Percentiles rank a stretch among this genome's conserved stretches.
Conservation (phyloP, 805 yeast genomes). For the Nematodospora valgi region DNA sequence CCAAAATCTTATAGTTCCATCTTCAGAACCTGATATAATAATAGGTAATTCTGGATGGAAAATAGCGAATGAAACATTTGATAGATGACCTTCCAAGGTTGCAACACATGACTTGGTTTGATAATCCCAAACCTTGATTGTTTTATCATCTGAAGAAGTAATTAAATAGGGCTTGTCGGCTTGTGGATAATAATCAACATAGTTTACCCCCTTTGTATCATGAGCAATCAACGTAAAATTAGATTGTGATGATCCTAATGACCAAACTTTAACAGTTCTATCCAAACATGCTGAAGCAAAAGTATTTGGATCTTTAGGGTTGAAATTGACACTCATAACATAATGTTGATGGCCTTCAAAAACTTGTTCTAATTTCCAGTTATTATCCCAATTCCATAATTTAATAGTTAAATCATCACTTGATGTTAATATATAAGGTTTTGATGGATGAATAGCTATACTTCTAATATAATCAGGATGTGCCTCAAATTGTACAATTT, state of each 20-base stretch:
- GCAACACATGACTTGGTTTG: slow-evolving; percentile 97
- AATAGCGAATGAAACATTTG: slow-evolving; percentile 94
- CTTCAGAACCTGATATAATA: slow-evolving; percentile 95
- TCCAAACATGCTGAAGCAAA: slow-evolving; percentile 97
- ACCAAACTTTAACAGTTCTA: slow-evolving; percentile 96
- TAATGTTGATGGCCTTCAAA: slow-evolving; percentile 96
- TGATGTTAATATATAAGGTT: slow-evolving; percentile 83
- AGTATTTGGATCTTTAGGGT: slow-evolving; percentile 96
- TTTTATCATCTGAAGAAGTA: slow-evolving; percentile 86
- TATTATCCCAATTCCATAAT: slow-evolving; percentile 96
- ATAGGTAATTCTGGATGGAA: slow-evolving; percentile 98
- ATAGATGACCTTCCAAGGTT: slow-evolving; percentile 86
- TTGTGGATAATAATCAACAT: slow-evolving; percentile 94
- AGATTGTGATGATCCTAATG: slow-evolving; percentile 80
- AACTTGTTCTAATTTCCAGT: slow-evolving; percentile 85
- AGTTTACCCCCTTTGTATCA: slow-evolving; percentile 91
- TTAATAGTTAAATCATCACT: slow-evolving; percentile 90
- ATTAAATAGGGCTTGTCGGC: slow-evolving; percentile 95
- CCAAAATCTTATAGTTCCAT: slow-evolving; percentile 93
- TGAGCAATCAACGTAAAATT: slow-evolving; percentile 91
- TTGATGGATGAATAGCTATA: slow-evolving; percentile 90
- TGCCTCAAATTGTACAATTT: slow-evolving; percentile 92
- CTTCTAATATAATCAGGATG: slow-evolving; percentile 96
- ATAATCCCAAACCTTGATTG: slow-evolving; percentile 92
- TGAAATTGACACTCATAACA: slow-evolving; percentile 90